phyloP scores from a whole-genome alignment of 257 asterid species.

The Nicotiana otophora region DNA sequence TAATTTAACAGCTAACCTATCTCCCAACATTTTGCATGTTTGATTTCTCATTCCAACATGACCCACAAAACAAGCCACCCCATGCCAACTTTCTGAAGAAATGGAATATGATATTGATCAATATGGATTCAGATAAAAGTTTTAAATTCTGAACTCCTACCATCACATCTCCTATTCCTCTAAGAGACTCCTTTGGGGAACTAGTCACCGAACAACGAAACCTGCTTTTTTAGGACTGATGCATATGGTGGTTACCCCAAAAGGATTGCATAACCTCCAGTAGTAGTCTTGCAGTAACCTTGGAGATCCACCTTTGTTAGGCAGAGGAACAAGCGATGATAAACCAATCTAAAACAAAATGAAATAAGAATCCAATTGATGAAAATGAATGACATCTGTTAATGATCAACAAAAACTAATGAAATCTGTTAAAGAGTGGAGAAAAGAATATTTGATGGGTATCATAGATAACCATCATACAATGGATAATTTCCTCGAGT shows the following conservation, averaged over 20 bases:
- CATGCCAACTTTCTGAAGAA: background rate
- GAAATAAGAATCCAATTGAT: background rate
- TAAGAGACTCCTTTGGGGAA: background rate
- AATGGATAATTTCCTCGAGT: background rate
- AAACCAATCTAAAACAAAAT: background rate
- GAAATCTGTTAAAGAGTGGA: background rate
- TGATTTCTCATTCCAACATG: background rate
- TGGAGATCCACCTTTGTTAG: background rate
- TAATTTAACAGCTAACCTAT: background rate
- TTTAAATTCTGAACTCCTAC: background rate
- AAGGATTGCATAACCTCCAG: background rate
- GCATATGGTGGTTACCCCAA: background rate
- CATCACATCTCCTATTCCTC: background rate
- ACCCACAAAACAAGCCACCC: background rate
- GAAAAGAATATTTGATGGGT: background rate
- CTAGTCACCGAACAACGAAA: background rate
- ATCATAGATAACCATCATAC: background rate
- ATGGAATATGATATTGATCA: background rate
- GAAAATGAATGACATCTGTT: background rate
- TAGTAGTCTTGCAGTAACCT: background rate
- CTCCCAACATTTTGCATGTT: background rate
- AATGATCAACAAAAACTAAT: too few relatives aligned
- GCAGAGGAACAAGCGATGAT: background rate
- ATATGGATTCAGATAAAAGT: background rate
- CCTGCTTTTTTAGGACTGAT: background rate